phyloP scores from a whole-genome alignment of 78 protist species.

The Planoprotostelium fungivorum region DNA sequence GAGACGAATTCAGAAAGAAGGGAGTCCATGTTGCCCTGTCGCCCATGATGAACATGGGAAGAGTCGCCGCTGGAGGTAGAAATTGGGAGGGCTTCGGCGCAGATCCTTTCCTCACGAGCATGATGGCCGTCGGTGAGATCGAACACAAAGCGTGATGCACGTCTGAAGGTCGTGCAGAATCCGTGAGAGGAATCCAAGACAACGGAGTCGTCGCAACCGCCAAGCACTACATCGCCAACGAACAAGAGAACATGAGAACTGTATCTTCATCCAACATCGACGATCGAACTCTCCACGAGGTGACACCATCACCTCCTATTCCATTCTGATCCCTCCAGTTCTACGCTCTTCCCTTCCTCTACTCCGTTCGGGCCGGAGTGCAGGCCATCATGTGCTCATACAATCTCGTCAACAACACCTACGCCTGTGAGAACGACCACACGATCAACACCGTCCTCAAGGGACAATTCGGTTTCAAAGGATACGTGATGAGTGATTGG shows the following conservation, averaged over 20 bases:
- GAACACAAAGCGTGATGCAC: background rate
- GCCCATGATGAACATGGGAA: background rate
- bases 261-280: background rate
- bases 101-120: background rate
- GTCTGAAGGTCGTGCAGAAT: background rate
- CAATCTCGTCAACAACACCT: background rate
- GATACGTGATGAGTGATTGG: background rate
- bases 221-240: constrained; percentile 2
- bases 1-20: background rate
- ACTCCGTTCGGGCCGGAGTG: background rate
- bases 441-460: background rate
- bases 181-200: background rate
- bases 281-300: background rate
- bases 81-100: background rate
- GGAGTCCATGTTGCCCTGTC: background rate
- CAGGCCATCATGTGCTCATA: background rate
- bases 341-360: background rate
- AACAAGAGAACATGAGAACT: background rate
- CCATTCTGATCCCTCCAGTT: too few relatives aligned
- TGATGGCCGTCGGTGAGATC: too few relatives aligned
- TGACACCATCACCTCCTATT: too few relatives aligned
- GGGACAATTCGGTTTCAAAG: background rate
- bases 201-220: background rate
- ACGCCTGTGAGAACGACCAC: background rate
- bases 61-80: background rate